phyloP scores from a whole-genome alignment of 208 protist genomes.

The Leishmania turanica region DNA sequence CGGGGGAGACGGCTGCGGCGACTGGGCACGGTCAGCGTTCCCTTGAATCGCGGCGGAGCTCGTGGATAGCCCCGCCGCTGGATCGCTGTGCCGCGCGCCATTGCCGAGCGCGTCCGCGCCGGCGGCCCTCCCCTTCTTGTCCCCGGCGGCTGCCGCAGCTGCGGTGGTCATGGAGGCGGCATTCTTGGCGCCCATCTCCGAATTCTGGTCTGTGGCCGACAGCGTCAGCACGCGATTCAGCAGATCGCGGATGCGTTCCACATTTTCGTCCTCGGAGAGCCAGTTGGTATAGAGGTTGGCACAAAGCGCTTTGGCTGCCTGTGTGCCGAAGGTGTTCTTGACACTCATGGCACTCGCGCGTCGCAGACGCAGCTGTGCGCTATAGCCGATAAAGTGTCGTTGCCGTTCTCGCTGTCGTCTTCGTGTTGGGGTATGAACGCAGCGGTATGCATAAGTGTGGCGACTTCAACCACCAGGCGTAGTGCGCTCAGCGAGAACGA shows the following conservation, averaged over 20 bases:
- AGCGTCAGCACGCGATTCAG: constrained; percentile 48
- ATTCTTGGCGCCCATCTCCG: constrained; percentile 7
- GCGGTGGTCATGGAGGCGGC: background rate
- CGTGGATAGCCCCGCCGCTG: constrained; percentile 9
- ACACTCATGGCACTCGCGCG: constrained; percentile 15
- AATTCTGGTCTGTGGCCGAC: constrained; percentile 23
- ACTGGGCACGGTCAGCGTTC: constrained; percentile 17
- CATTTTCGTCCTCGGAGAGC: constrained; percentile 54
- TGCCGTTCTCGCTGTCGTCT: background rate
- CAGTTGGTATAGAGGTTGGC: constrained; percentile 80
- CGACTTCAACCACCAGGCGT: background rate
- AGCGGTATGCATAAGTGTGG: background rate
- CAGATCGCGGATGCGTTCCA: constrained; percentile 49
- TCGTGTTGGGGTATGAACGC: background rate
- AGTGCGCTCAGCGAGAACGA: background rate
- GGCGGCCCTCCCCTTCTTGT: constrained; percentile 15
- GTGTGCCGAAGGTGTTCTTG: constrained; percentile 37
- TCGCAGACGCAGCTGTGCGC: background rate
- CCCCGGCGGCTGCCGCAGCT: background rate
- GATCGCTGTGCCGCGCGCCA: constrained; percentile 22
- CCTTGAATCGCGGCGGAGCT: constrained; percentile 2
- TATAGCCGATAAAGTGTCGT: background rate
- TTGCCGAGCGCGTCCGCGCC: constrained; percentile 6
- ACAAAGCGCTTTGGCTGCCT: constrained; percentile 65
- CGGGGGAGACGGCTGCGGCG: constrained; percentile 44